A percentile compares a stretch with the other conserved stretches of the same genome.
Evolutionary conservation across 495 filamentous ascomycete genomes (phyloP).

Genomic region (Neurospora sp.): DNA sequence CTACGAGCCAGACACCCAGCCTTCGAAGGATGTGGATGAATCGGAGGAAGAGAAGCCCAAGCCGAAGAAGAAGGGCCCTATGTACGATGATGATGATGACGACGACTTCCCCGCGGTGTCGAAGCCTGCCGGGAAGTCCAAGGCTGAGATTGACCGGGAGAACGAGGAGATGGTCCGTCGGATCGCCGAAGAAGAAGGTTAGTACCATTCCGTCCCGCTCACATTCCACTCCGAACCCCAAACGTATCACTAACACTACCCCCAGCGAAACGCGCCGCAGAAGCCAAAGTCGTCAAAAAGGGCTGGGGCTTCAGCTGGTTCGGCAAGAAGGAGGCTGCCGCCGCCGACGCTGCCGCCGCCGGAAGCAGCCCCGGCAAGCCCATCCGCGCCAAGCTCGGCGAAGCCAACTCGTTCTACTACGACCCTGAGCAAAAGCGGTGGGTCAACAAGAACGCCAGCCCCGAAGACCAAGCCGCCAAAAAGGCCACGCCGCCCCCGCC

Average conservation of each 20-base stretch:
- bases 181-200: slow-evolving; percentile 79
- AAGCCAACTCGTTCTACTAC: slow-evolving; percentile 86
- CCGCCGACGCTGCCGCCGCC: slow-evolving; percentile 5
- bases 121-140: slow-evolving; percentile 35
- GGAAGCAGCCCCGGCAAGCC: slow-evolving; percentile 48
- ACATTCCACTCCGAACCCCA: not conserved
- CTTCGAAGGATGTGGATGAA: slow-evolving; percentile 25
- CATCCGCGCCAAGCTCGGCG: slow-evolving; percentile 89
- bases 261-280: slow-evolving; percentile 32
- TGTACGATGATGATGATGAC: slow-evolving; percentile 71
- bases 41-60: slow-evolving; percentile 36
- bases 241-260: slow-evolving; percentile 9
- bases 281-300: slow-evolving; percentile 46
- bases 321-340: slow-evolving; percentile 56
- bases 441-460: slow-evolving; percentile 87
- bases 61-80: slow-evolving; percentile 66
- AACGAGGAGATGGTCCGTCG: slow-evolving; percentile 71
- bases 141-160: slow-evolving; percentile 48
- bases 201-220: slow-evolving; percentile 13
- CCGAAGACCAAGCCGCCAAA: slow-evolving; percentile 37
- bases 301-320: slow-evolving; percentile 88
- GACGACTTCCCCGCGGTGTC: slow-evolving; percentile 37
- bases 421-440: slow-evolving; percentile 92
- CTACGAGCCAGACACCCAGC: slow-evolving; percentile 41
- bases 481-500: slow-evolving; percentile 42